A percentile compares a stretch with the other conserved stretches of the same genome.
Evolutionary conservation across 345 rosid species (phyloP).

Genomic region (Clarkia xantiana): DNA sequence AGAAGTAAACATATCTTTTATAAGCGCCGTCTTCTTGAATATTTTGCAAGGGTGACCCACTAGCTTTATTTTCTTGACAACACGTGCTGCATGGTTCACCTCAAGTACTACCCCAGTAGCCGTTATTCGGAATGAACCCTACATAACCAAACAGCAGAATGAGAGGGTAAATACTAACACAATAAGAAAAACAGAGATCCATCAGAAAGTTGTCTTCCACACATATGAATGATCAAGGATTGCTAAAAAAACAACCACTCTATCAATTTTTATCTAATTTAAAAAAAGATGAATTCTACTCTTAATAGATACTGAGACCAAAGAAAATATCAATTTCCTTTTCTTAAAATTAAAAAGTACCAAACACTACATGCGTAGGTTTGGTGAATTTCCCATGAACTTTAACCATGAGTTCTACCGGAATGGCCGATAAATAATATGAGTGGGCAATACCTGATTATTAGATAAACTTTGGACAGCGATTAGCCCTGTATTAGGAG

Average conservation of each 20-base stretch:
- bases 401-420: too few relatives aligned
- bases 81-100: constrained; percentile 66
- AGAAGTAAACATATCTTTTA: constrained; percentile 86
- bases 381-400: too few relatives aligned
- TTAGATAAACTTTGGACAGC: constrained; percentile 74
- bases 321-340: too few relatives aligned
- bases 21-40: constrained; percentile 75
- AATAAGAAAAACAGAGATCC: not conserved
- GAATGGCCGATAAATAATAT: not conserved
- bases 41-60: constrained; percentile 88
- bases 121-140: constrained; percentile 76
- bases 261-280: too few relatives aligned
- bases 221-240: too few relatives aligned
- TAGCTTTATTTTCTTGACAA: constrained; percentile 73
- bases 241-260: too few relatives aligned
- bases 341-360: too few relatives aligned
- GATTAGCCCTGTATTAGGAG: constrained; percentile 75
- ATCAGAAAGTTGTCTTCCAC: too few relatives aligned
- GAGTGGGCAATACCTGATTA: constrained; percentile 41
- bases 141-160: constrained; percentile 13
- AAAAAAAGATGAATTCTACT: too few relatives aligned
- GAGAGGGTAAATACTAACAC: not conserved
- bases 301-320: too few relatives aligned
- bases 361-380: too few relatives aligned
- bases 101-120: constrained; percentile 69